Evolutionary conservation across 345 rosid genomes (phyloP).

Genomic region (Theobroma cacao): DNA sequence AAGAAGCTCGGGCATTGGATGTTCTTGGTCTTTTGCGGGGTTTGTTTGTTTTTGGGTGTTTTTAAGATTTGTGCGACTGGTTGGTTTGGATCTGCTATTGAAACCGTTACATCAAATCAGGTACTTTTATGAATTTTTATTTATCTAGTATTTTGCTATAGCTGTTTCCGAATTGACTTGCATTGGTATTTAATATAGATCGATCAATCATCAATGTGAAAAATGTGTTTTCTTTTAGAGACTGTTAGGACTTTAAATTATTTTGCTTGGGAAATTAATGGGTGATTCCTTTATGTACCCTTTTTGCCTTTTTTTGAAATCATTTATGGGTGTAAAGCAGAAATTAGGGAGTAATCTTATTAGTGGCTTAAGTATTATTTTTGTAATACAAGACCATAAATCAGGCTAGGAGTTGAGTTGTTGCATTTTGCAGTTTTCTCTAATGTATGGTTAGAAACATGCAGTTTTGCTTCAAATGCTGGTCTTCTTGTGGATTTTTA

Average conservation of each 20-base stretch:
- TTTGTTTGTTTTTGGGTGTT: constrained; percentile 83
- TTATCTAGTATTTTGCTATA: background rate
- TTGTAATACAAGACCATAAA: background rate
- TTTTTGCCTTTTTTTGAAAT: background rate
- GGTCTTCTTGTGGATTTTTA: background rate
- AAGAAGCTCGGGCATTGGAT: constrained; percentile 84
- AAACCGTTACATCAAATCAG: constrained; percentile 51
- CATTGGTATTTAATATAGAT: background rate
- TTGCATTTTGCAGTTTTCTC: background rate
- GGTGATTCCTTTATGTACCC: background rate
- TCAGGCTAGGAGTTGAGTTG: background rate
- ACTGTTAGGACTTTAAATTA: background rate
- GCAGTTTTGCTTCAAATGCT: background rate
- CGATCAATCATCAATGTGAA: background rate
- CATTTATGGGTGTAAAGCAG: background rate
- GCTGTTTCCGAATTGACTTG: background rate
- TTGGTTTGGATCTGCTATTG: constrained; percentile 88
- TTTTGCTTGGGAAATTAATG: background rate
- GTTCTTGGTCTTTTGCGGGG: constrained; percentile 78
- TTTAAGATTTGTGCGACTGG: constrained; percentile 84
- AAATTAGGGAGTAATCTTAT: background rate
- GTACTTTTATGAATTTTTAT: constrained; percentile 23
- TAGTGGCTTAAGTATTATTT: background rate
- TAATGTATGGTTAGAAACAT: background rate
- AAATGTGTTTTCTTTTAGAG: background rate